Conservation (phyloP, 2,329 filamentous ascomycete species). For the Whalleya microplaca region DNA sequence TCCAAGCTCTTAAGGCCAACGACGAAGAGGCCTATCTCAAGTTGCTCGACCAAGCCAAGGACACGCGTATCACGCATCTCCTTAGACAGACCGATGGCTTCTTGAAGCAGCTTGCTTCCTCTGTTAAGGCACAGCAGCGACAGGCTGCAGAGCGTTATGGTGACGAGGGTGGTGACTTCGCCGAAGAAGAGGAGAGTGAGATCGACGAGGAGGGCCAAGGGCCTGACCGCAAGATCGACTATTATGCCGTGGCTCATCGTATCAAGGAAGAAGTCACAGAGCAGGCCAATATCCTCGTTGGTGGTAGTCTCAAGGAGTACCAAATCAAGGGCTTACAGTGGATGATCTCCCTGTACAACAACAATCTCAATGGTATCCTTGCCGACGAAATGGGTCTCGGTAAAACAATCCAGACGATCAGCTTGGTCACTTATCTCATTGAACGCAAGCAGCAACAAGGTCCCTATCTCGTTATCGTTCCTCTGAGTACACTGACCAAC, state of each 20-base stretch:
- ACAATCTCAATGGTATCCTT: conserved; percentile 98
- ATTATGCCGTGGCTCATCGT: conserved; percentile 97
- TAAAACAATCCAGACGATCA: conserved; percentile 99
- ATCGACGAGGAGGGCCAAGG: conserved; percentile 71
- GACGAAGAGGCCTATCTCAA: conserved; percentile 99
- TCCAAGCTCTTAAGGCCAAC: conserved; percentile 97
- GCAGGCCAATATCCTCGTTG: conserved; percentile 86
- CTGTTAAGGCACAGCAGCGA: conserved; percentile 92
- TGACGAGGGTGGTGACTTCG: conserved; percentile 53
- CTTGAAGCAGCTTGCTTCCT: conserved; percentile 91
- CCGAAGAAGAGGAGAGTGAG: conserved; percentile 68
- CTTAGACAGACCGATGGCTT: conserved; percentile 97
- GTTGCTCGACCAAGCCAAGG: conserved; percentile 96
- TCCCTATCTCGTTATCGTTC: conserved; percentile 95
- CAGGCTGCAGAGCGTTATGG: conserved; percentile 80
- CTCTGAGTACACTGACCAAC: conserved; percentile 94
- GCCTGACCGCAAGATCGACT: conserved; percentile 83
- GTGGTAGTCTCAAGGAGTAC: conserved; percentile 94
- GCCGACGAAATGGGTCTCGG: conserved; percentile 99
- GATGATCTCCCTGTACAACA: conserved; percentile 99
- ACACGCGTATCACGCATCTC: conserved; percentile 97
- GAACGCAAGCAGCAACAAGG: conserved; percentile 92
- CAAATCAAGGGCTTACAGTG: conserved; percentile 98
- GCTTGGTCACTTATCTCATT: conserved; percentile 94
- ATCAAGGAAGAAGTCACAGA: conserved; percentile 87